Base-by-base conservation (phyloP, 2,329 filamentous ascomycete species). In the Endothia cerciana region DNA sequence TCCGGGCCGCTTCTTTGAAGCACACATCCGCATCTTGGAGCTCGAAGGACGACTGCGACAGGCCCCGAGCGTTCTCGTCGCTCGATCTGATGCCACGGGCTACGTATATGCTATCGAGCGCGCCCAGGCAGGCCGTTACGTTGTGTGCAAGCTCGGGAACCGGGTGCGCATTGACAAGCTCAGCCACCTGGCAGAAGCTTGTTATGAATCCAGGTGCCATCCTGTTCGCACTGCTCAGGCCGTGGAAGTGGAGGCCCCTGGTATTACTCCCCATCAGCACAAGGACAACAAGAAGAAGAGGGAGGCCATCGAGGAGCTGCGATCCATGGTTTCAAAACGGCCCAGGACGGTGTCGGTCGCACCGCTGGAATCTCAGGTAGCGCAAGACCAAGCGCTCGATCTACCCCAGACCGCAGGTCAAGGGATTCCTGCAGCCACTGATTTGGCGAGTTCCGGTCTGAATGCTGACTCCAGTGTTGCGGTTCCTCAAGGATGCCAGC, bases 21-120 rank as follows among this genome's bases (percentile, higher is more conserved):
- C 86, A 8, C 81, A 84, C 69, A 82, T 91, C 71, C 85, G 86
- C 69, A 85, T 89, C 65, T 78, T 91, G 67, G 88, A 91, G 68
- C 81, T 87, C 49, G 86, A 88, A 75, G 83, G 80, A 63, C 86
- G 85, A n/a, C 81, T 87, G 71, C 86, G 85, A 17, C 81, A 87
- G 71, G 83, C 83, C 65, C 82, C 79, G 25, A 83, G 83, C 65
- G 78, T 91, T 19, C 81, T 92, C 11, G 80, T 92, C 66, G 88
- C 87, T 36, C 81, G 86, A 65, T 81, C 85, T 55, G 85, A 89
- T 53, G 78, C 82, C 33, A 83, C 81, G 67, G 80, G 81, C 64
- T 80, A 79, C 43, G 69, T 86, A 0, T 90, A 87, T 73, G 89
- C 84, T 15, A 78, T 92, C n/a, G 91, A 94, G 77, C 83, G 86